Evolutionary conservation across 352 stramenopile species (phyloP), one percentile per base, ranked within the genome.

Genomic region (Phytophthora kernoviae): DNA sequence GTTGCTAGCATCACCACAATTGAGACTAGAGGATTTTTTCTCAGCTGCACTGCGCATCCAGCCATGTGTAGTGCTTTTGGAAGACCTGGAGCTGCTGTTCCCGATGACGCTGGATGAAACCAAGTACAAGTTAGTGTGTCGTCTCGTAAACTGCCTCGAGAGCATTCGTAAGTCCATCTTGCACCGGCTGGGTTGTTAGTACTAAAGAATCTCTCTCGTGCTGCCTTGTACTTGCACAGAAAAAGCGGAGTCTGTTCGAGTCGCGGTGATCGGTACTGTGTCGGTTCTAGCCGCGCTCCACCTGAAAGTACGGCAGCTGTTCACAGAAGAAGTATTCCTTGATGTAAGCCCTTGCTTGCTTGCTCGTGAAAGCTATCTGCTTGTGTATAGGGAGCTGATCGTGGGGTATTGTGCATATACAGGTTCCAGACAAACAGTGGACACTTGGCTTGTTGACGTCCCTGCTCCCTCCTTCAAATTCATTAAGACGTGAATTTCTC

Each of bases 11-110:
- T 80, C 75, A 15, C 77, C 78, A 15, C 76, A 84, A 48, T 58
- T 80, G 18, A 70, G 68, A 12, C 58, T 93, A 15, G 67, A 87
- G 50, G 66, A 90, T 17, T 70, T 91, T 17, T 93, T 94, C 36
- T 79, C 73, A 1, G 83, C 79, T n/a, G 82, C 77, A 2, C 32
- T 92, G 17, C 81, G 83, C 30, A 85, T 91, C 39, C 81, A 93
- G 34, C 87, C 87, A 2, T 75, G 77, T 22, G 52, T 96, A 15
- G 37, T 96, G 18, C 39, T 90, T 17, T 43, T 96, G 3, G 81
- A 93, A 51, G 76, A 94, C 33, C 58, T 96, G 0, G 87, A 96
- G 44, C 48, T 92, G 14, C 58, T 93, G 33, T 96, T 93, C 27
- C 84, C 87, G 0, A 73, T 70, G 27, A 79, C 68, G 4, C 52